Conservation (phyloP, 2,329 filamentous ascomycete species). For the Calonectria fujianensis region DNA sequence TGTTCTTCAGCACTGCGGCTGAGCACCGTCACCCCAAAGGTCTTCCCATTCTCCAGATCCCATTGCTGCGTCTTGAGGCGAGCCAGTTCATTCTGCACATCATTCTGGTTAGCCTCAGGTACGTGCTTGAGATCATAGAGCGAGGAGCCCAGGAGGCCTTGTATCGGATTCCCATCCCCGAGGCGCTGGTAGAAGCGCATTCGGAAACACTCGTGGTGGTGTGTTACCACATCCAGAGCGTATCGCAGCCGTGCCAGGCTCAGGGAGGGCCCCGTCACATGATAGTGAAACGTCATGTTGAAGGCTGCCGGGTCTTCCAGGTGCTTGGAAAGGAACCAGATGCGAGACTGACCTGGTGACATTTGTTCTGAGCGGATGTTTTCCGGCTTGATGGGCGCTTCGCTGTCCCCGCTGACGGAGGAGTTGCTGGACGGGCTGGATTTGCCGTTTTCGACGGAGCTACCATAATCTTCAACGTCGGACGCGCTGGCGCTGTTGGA, state of each 20-base stretch:
- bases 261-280: conserved; percentile 36
- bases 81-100: conserved; percentile 55
- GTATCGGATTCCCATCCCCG: conserved; percentile 45
- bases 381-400: conserved; percentile 22
- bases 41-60: conserved; percentile 61
- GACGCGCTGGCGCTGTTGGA: conserved; percentile 28
- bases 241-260: conserved; percentile 41
- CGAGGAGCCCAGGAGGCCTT: conserved; percentile 53
- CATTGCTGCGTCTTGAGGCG: conserved; percentile 57
- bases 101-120: conserved; percentile 45
- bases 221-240: conserved; percentile 40
- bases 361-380: conserved; percentile 30
- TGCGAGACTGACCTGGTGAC: conserved; percentile 36
- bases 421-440: conserved; percentile 25
- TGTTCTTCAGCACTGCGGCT: conserved; percentile 58
- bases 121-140: conserved; percentile 55
- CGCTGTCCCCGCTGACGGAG: conserved; percentile 3
- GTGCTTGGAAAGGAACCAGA: conserved; percentile 41
- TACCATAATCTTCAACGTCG: conserved; percentile 28
- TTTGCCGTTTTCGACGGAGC: conserved; percentile 22
- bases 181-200: conserved; percentile 47
- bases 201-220: conserved; percentile 50
- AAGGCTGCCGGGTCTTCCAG: conserved; percentile 34
- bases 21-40: conserved; percentile 60
- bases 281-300: conserved; percentile 41